Evolutionary conservation across 257 asterid genomes (phyloP), one percentile per base, ranked within the genome.

Genomic region (Lycium ferocissimum): DNA sequence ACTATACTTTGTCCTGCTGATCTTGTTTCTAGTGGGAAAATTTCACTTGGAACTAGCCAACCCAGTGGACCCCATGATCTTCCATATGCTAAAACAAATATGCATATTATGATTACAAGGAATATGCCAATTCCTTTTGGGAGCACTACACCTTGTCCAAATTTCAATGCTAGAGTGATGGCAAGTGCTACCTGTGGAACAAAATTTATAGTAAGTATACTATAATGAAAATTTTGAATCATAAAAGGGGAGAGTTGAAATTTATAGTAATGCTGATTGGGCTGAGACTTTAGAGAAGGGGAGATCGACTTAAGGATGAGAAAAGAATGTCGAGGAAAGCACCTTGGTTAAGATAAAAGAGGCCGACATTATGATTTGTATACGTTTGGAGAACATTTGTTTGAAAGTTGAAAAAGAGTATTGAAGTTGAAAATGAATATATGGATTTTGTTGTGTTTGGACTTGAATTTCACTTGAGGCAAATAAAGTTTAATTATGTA

Each of bases 1-100:
- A 94, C 98, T 26, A 95, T 56, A 83, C 97, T 93, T 87, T 94
- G 97, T 73, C 97, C 97, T 0, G 98, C 97, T 3, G 98, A 93
- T 33, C 98, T 86, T 5, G 96, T 94, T 89, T 94, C 98, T 43
- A 94, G 85, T 0, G 98, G 98, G 40, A 94, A 94, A 4, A 94
- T 83, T 85, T 94, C 98, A 37, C 97, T 94, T 6, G 98, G 97
- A 37, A 94, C 98, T 53, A 93, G 65, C 98, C 98, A 94, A 4
- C 98, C 97, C 51, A 93, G 35, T 2, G 98, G 98, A 12, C 98
- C 98, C 97, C 97, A 94, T 1, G 97, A 94, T 76, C 97, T 87
- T 58, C 98, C 97, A 5, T 88, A 94, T 0, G 93, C 98, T 59
- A 93, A 65, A 12, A 94, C 97, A 15, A 91, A 94, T 58, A 92